Evolutionary conservation across 1,284 basidiomycete species (phyloP), one percentile per base, ranked within the genome.

Genomic region (Melampsora medusae): DNA sequence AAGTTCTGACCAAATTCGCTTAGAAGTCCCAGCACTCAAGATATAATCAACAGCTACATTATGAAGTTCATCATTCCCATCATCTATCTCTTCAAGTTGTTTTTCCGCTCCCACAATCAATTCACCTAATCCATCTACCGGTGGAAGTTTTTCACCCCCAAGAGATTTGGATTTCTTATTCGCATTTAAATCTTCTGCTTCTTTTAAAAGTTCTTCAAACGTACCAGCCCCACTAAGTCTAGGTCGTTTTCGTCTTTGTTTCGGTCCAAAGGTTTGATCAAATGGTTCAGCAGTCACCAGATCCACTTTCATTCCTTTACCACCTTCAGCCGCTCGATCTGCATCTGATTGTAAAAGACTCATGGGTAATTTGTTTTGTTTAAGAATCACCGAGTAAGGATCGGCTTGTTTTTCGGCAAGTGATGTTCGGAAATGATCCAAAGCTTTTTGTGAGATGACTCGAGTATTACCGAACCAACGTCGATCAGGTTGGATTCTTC

Each of bases 381-480:
- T 90, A 60, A 97, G 84, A 19, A 97, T 87, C 4, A 97, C 94
- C 6, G 92, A 93, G 83, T 97, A 97, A 0, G 95, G 95, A 82
- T 97, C 93, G 83, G 92, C 88, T 81, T 92, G 92, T 83, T 90
- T 93, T 16, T 87, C 85, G 42, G 88, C 87, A 65, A 97, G 86
- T 79, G 91, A 93, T 16, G 91, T 92, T 69, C 94, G 86, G 85
- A 97, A 97, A 83, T 96, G 94, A 81, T 97, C 94, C 81, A 97
- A 85, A 7, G 94, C 93, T 53, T 88, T 91, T 82, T 97, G 94
- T n/a, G 92, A 93, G 82, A 99, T 98, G 69, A 98, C 96, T 81
- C 97, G 87, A 14, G 97, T 99, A 85, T 99, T 99, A 65, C 95
- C 94, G 81, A 97, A 97, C 94, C 94, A 97, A 80, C 93, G 85